Conservation (phyloP, 1,284 basidiomycete species). For the Trichosporon faecale region DNA sequence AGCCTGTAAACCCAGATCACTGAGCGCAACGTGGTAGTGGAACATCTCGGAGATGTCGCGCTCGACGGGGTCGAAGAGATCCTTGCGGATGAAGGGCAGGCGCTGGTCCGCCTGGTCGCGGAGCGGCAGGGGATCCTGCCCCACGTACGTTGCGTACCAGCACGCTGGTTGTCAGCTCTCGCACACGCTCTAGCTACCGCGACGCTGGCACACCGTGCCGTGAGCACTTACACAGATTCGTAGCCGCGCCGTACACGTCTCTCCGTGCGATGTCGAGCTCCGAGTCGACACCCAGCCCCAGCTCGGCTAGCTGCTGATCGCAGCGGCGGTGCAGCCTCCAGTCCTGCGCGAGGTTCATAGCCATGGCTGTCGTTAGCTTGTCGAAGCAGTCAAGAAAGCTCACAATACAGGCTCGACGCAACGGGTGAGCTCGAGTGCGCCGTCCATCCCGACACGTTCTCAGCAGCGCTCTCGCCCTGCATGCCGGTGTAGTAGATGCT, state of each 20-base stretch:
- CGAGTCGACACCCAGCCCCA: constrained; percentile 20
- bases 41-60: constrained; percentile 19
- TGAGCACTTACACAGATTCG: constrained; percentile 23
- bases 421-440: constrained; percentile 9
- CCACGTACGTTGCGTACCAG: constrained; percentile 28
- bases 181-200: background rate
- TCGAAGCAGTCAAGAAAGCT: background rate
- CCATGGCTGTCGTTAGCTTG: constrained; percentile 6
- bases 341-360: constrained; percentile 5
- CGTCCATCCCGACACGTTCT: background rate
- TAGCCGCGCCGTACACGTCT: constrained; percentile 24
- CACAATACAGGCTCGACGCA: constrained; percentile 11
- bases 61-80: constrained; percentile 14
- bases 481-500: constrained; percentile 25
- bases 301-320: constrained; percentile 25
- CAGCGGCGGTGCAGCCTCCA: constrained; percentile 27
- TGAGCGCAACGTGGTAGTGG: constrained; percentile 23
- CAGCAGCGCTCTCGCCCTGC: constrained; percentile 22
- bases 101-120: constrained; percentile 27
- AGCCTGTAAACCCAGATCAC: constrained; percentile 24
- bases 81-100: constrained; percentile 19
- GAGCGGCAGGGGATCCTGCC: constrained; percentile 23
- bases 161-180: constrained; percentile 14
- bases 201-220: too few relatives aligned
- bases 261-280: constrained; percentile 27